Evolutionary conservation across 805 yeast genomes (phyloP), one percentile per base, ranked within the genome.

Genomic region (Candida loeiensis): DNA sequence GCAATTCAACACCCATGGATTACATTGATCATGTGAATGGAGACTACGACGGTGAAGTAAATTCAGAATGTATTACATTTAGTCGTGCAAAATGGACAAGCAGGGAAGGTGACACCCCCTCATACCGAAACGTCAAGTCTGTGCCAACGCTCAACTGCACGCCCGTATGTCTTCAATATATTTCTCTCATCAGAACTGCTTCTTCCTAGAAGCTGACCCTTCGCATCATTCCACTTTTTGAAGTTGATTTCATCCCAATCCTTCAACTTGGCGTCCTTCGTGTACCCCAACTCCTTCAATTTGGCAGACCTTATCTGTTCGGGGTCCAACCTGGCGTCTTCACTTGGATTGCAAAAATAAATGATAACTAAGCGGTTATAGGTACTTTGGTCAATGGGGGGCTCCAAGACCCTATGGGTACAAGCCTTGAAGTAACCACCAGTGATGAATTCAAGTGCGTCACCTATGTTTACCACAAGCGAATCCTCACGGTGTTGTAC

Each of bases 361-460:
- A 73, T 71, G 2, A 71, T 43, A 3, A 68, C 67, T 43, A 66
- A 58, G 37, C 77, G 55, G 20, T 59, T 52, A 45, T 54, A 59
- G 1, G 50, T 42, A 16, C 45, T 46, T 47, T 73, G 78, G 35
- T 69, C 72, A 2, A 39, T 44, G 3, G 76, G 76, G 4, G 77
- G 76, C 21, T 67, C 63, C n/a, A 68, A 63, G 4, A 73, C 78
- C 35, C 77, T 49, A 40, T 73, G 78, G 33, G 73, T 57, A 6
- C 73, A 62, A 11, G 74, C 67, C 39, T 68, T 67, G 54, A 71
- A 73, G 41, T 65, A 70, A 0, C 72, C 73, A 4, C 77, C 78
- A 17, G 71, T 61, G 24, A 66, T 53, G 34, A 65, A 66, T 44
- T 68, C 71, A 37, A 69, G 39, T 1, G 69, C 59, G 46, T 69